These are phyloP conservation scores for Panicum miliaceum DNA, from an alignment of 176 grass and related monocot genomes.

Conservation along the genomic window DNA sequence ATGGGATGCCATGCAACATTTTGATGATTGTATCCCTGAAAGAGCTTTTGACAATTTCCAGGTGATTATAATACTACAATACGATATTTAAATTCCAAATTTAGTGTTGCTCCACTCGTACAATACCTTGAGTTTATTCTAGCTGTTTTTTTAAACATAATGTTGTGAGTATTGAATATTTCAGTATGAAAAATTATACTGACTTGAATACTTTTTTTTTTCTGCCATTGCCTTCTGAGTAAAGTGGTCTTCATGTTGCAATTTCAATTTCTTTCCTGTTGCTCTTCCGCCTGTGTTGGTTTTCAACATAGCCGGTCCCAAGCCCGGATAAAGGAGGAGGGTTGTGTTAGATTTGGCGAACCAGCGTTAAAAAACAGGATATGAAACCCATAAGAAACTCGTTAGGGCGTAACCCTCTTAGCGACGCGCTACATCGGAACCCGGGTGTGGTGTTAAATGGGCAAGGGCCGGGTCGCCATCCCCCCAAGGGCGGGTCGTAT, in stretches of 20 bases:
- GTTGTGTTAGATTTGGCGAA: too few relatives aligned
- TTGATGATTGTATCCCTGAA: constrained; percentile 93
- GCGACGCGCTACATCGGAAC: too few relatives aligned
- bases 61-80: constrained; percentile 51
- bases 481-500: too few relatives aligned
- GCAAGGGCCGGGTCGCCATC: too few relatives aligned
- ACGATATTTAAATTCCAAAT: constrained; percentile 1
- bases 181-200: background rate
- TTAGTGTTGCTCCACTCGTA: background rate
- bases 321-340: too few relatives aligned
- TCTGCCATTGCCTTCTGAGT: constrained; percentile 29
- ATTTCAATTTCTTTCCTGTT: constrained; percentile 4
- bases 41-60: constrained; percentile 97
- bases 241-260: constrained; percentile 13
- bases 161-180: background rate
- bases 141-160: background rate
- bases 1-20: constrained; percentile 92
- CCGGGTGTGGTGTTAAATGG: too few relatives aligned
- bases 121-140: constrained; percentile 12
- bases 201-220: background rate
- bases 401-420: too few relatives aligned
- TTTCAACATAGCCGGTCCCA: too few relatives aligned
- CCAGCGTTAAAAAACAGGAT: too few relatives aligned
- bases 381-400: too few relatives aligned
- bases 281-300: too few relatives aligned